These are phyloP conservation scores for Mucor racemosus DNA, from an alignment of 371 early-diverging fungal genomes.

Conservation along the genomic window DNA sequence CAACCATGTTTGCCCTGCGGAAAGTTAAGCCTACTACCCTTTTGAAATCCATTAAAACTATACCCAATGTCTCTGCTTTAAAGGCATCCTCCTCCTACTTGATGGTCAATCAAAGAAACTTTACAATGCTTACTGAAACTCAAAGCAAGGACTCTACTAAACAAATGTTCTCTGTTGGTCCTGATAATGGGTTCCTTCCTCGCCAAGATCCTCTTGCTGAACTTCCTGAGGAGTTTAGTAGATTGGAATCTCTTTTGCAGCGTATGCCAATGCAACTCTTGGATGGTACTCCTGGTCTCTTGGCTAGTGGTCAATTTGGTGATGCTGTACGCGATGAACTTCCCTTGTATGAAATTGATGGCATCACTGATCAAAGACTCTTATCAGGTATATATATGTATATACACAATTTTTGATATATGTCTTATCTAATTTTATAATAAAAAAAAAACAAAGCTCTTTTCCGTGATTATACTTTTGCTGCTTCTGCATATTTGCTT, in stretches of 20 bases:
- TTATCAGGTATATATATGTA: slow-evolving; percentile 61
- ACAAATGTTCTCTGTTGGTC: slow-evolving; percentile 66
- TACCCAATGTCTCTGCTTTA: background rate
- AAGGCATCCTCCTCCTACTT: background rate
- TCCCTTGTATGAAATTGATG: slow-evolving; percentile 74
- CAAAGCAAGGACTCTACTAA: slow-evolving; percentile 21
- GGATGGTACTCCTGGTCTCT: slow-evolving; percentile 76
- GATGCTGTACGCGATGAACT: slow-evolving; percentile 73
- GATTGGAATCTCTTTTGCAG: slow-evolving; percentile 71
- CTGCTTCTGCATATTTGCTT: slow-evolving; percentile 84
- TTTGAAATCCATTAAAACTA: background rate
- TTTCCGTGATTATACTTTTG: slow-evolving; percentile 87
- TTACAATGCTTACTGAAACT: slow-evolving; percentile 20
- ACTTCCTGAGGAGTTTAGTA: slow-evolving; percentile 71
- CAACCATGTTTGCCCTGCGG: slow-evolving; percentile 17
- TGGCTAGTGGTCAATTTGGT: slow-evolving; percentile 81
- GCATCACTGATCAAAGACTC: slow-evolving; percentile 69
- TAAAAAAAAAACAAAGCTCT: slow-evolving; percentile 52
- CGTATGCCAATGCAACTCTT: slow-evolving; percentile 75
- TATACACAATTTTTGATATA: background rate
- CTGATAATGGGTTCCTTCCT: slow-evolving; percentile 75
- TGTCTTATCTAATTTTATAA: background rate
- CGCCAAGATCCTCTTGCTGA: slow-evolving; percentile 65
- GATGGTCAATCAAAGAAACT: slow-evolving; percentile 6
- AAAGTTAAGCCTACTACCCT: slow-evolving; percentile 3